These are phyloP conservation scores for Hordeum vulgare DNA, from an alignment of 176 grass and related monocot species.

Conservation along the genomic window DNA sequence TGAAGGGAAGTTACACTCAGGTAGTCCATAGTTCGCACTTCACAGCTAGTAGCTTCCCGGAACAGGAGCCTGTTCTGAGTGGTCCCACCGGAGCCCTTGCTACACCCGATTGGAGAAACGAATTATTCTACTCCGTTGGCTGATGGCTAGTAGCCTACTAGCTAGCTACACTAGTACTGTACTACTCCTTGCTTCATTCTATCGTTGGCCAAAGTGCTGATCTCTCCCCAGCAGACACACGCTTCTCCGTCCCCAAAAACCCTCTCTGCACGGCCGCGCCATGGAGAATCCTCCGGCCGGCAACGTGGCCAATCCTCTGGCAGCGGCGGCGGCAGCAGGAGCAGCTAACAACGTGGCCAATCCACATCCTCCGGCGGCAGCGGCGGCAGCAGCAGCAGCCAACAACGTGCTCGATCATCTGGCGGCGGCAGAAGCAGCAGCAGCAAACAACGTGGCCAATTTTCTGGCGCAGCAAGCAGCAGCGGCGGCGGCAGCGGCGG, in stretches of 20 bases:
- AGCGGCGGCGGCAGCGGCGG: background rate
- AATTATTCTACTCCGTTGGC: background rate
- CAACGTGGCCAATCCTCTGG: background rate
- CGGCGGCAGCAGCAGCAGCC: background rate
- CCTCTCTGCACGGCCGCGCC: background rate
- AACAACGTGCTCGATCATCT: background rate
- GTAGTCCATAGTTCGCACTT: background rate
- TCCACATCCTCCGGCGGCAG: background rate
- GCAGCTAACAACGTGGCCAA: background rate
- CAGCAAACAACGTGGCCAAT: background rate
- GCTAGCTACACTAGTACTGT: background rate
- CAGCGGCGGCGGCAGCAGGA: background rate
- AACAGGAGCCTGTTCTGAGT: background rate
- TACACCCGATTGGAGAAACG: background rate
- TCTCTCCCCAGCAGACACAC: background rate
- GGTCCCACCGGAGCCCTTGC: background rate
- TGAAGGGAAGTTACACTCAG: too few relatives aligned
- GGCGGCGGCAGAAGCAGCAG: background rate
- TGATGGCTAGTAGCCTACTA: background rate
- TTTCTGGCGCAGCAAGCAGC: background rate
- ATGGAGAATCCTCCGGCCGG: background rate
- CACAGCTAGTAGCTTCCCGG: background rate
- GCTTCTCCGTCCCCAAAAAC: background rate
- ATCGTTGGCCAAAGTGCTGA: background rate
- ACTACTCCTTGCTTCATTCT: background rate